A percentile compares a stretch with the other conserved stretches of the same genome.
phyloP scores from a whole-genome alignment of 2,329 filamentous ascomycete genomes.

The Dothistroma pini region DNA sequence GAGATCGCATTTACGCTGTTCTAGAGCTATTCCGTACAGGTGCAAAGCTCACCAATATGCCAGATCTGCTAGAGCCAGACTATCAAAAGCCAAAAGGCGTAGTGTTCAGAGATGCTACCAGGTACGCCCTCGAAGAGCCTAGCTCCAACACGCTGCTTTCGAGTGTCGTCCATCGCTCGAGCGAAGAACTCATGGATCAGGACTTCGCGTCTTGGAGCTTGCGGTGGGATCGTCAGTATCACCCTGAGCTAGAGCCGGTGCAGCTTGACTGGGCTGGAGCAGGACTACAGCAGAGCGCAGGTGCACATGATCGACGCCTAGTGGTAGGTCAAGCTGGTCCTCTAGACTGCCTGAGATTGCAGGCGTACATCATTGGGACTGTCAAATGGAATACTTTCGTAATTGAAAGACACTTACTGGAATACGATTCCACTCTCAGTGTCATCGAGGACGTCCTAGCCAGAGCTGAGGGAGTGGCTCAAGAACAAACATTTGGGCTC shows the following conservation, averaged over 20 bases:
- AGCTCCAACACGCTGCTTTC: background rate
- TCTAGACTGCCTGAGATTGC: background rate
- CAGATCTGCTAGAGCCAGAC: constrained; percentile 1
- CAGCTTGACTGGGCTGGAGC: background rate
- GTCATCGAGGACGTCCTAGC: background rate
- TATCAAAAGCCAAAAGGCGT: background rate
- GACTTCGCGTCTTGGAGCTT: background rate
- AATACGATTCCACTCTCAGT: background rate
- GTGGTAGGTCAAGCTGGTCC: background rate
- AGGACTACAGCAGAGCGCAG: background rate
- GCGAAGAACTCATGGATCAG: background rate
- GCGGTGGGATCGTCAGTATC: background rate
- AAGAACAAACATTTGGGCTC: background rate
- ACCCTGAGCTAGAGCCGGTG: background rate
- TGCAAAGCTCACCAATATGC: background rate
- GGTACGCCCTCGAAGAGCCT: background rate
- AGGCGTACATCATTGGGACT: background rate
- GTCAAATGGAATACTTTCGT: background rate
- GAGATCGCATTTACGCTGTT: constrained; percentile 4
- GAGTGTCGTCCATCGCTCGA: background rate
- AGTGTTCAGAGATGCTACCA: constrained; percentile 5
- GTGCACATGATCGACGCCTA: background rate
- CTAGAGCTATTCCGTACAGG: background rate
- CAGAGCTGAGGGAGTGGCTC: background rate
- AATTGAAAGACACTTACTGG: background rate